These are phyloP conservation scores for Paramyrothecium roridum DNA, from an alignment of 2,329 filamentous ascomycete species.

Conservation along the genomic window DNA sequence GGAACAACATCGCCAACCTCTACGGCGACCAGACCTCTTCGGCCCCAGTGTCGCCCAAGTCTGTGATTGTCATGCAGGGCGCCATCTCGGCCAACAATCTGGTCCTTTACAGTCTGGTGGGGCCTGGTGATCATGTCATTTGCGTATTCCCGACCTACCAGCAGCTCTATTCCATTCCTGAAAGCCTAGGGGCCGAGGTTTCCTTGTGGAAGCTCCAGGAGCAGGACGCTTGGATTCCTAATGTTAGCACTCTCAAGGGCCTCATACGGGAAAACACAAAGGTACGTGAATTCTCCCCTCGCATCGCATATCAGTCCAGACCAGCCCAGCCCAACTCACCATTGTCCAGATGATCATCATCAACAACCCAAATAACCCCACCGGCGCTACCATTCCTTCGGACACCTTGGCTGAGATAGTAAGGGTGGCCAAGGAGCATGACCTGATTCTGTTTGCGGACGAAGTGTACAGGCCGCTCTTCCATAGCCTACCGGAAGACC, in stretches of 20 bases:
- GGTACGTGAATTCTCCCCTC: constrained; percentile 34
- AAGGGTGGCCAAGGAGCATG: constrained; percentile 57
- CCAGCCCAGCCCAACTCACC: no score
- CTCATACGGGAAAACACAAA: constrained; percentile 70
- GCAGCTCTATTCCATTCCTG: constrained; percentile 74
- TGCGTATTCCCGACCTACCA: constrained; percentile 88
- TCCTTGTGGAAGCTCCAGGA: constrained; percentile 70
- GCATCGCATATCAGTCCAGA: not conserved
- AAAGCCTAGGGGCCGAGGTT: constrained; percentile 72
- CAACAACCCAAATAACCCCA: constrained; percentile 81
- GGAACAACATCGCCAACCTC: constrained; percentile 60
- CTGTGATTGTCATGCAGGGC: constrained; percentile 74
- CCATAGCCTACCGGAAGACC: constrained; percentile 52
- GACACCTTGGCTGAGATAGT: constrained; percentile 59
- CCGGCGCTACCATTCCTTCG: constrained; percentile 65
- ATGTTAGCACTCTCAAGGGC: constrained; percentile 61
- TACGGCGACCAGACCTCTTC: constrained; percentile 52
- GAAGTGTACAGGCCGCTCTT: constrained; percentile 85
- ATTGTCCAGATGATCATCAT: constrained; percentile 39
- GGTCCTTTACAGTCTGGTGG: constrained; percentile 69
- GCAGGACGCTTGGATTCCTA: constrained; percentile 63
- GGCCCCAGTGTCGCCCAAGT: constrained; percentile 46
- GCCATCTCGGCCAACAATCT: constrained; percentile 84
- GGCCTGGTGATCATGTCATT: constrained; percentile 76
- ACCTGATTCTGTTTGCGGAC: constrained; percentile 69